A percentile compares a stretch with the other conserved stretches of the same genome.
These are phyloP conservation scores for barley (Hordeum vulgare) DNA, from an alignment of 176 grass and related monocot species.

Conservation along the genomic window MorexV3_pseudomolecules_assembly NC_058522.1:480253457-480253956, in stretches of 20 bases:
- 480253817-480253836: constrained; percentile 57
- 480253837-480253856: not conserved
- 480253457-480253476: constrained; percentile 34
- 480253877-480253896: not conserved
- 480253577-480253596: constrained; percentile 63
- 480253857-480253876: constrained; percentile 12
- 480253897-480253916: constrained; percentile 26
- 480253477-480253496: constrained; percentile 28
- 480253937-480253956: not conserved
- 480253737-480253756: not conserved
- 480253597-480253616: constrained; percentile 88
- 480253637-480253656: constrained; percentile 70
- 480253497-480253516: constrained; percentile 32
- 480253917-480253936: constrained; percentile 26
- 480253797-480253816: constrained; percentile 56
- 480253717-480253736: not conserved
- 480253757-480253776: not conserved
- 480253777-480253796: not conserved
- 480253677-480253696: constrained; percentile 73
- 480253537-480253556: constrained; percentile 44
- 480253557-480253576: constrained; percentile 56
- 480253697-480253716: constrained; percentile 26
- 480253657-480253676: constrained; percentile 57
- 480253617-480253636: constrained; percentile 68
- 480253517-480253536: constrained; percentile 46